Evolutionary conservation across 352 stramenopile genomes (phyloP).

Genomic region (Phytophthora litchii): DNA sequence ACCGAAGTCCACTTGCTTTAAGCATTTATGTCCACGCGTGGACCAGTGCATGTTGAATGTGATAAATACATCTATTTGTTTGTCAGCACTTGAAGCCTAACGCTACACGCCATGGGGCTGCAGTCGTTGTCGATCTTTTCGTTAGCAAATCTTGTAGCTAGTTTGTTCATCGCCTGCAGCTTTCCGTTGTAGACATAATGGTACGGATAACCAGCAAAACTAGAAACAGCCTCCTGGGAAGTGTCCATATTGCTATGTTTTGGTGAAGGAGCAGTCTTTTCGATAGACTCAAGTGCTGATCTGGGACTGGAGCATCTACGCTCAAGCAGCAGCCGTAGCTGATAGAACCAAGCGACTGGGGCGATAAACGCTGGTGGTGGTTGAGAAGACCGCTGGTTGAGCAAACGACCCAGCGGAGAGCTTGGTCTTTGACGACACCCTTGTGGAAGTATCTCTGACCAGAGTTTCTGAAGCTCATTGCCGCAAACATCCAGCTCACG

Average conservation of each 20-base stretch:
- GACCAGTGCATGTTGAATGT: slow-evolving; percentile 21
- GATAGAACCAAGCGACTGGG: slow-evolving; percentile 44
- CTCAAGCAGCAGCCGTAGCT: slow-evolving; percentile 39
- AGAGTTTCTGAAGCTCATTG: slow-evolving; percentile 34
- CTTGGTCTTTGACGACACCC: slow-evolving; percentile 11
- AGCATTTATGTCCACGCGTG: slow-evolving; percentile 23
- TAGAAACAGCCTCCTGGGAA: slow-evolving; percentile 1
- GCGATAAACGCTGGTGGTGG: slow-evolving; percentile 35
- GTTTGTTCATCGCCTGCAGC: slow-evolving; percentile 30
- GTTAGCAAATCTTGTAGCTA: slow-evolving; percentile 23
- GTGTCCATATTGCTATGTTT: slow-evolving; percentile 5
- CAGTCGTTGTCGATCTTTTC: slow-evolving; percentile 23
- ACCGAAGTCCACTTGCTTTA: slow-evolving; percentile 18
- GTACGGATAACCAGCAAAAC: slow-evolving; percentile 27
- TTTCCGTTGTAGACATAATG: slow-evolving; percentile 37
- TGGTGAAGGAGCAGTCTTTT: slow-evolving; percentile 3
- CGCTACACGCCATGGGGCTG: slow-evolving; percentile 7
- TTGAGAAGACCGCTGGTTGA: slow-evolving; percentile 4
- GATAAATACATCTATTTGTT: slow-evolving; percentile 29
- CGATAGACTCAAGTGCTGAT: slow-evolving; percentile 9
- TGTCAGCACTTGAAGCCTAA: neutral
- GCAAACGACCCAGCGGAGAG: slow-evolving; percentile 10
- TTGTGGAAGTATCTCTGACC: slow-evolving; percentile 21
- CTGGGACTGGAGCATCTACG: slow-evolving; percentile 17
- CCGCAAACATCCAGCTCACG: slow-evolving; percentile 23